Evolutionary conservation across 331 rosid species (phyloP).

Genomic region (Cucumis variabilis): DNA sequence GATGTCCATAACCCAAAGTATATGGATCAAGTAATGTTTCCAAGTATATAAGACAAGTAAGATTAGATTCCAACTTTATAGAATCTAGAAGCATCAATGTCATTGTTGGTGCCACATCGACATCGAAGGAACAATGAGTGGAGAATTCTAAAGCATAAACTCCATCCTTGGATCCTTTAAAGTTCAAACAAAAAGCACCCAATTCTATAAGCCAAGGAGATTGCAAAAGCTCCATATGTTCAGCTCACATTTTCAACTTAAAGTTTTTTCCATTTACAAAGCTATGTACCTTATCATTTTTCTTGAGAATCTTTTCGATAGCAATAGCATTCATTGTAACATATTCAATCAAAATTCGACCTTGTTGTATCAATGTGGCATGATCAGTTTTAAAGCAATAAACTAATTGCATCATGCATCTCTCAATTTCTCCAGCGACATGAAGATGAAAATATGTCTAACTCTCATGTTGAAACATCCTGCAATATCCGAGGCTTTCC

Average conservation of each 20-base stretch:
- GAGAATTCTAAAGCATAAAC: slow-evolving; percentile 48
- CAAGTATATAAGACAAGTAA: slow-evolving; percentile 91
- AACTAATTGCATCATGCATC: slow-evolving; percentile 58
- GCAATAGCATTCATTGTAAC: slow-evolving; percentile 85
- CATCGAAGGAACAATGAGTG: slow-evolving; percentile 66
- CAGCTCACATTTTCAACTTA: slow-evolving; percentile 74
- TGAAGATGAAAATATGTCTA: slow-evolving; percentile 81
- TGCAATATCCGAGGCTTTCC: slow-evolving; percentile 77
- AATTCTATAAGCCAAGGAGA: slow-evolving; percentile 94
- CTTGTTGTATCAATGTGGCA: slow-evolving; percentile 65
- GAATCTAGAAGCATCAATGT: slow-evolving; percentile 73
- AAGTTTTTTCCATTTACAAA: slow-evolving; percentile 77
- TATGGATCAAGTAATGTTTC: slow-evolving; percentile 77
- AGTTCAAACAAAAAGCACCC: slow-evolving; percentile 88
- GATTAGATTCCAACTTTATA: slow-evolving; percentile 67
- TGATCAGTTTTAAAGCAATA: slow-evolving; percentile 71
- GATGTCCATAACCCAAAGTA: slow-evolving; percentile 88
- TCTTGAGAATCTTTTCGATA: slow-evolving; percentile 85
- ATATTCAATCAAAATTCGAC: slow-evolving; percentile 76
- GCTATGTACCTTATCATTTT: slow-evolving; percentile 89
- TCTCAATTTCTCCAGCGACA: slow-evolving; percentile 68
- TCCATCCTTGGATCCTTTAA: slow-evolving; percentile 48
- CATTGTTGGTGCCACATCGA: slow-evolving; percentile 53
- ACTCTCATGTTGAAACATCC: slow-evolving; percentile 79
- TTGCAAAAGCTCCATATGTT: slow-evolving; percentile 83